Conservation (phyloP, 2,329 filamentous ascomycete species). For the Verticillium zaregamsianum region DNA sequence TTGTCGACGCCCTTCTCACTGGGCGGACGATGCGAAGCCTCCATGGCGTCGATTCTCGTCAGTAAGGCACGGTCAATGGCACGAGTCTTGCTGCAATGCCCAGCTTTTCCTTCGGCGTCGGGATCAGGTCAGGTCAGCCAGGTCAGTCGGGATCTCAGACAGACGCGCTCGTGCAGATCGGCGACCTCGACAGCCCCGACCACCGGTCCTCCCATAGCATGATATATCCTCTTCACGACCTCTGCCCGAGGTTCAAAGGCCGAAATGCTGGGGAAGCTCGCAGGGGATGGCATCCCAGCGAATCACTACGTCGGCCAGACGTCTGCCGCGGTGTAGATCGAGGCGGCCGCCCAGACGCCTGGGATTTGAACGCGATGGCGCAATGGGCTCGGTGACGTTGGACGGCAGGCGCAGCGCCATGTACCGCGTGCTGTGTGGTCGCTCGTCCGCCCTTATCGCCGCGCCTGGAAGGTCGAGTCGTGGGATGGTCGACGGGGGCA, state of each 20-base stretch:
- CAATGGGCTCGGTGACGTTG: neutral
- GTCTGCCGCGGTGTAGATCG: neutral
- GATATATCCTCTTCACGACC: neutral
- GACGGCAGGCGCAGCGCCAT: neutral
- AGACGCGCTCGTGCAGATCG: neutral
- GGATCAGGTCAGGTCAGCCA: neutral
- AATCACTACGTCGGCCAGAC: neutral
- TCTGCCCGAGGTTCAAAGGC: neutral
- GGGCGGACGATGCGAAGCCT: neutral
- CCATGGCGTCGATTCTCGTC: neutral
- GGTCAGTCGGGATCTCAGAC: neutral
- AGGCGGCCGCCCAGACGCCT: neutral
- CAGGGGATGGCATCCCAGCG: neutral
- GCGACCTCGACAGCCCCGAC: neutral
- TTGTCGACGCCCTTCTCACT: slow-evolving; percentile 4
- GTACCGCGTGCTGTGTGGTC: neutral
- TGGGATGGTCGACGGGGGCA: neutral
- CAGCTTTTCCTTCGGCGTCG: neutral
- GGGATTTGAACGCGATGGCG: slow-evolving; percentile 3
- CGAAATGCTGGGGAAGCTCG: neutral
- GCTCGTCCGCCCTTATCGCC: neutral
- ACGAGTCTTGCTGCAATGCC: neutral
- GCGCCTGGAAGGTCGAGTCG: neutral
- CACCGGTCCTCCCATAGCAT: neutral
- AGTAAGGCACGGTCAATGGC: neutral